Evolutionary conservation across 225 moss, liverwort and hornwort species (phyloP).

Genomic region (Marchantia paleacea): DNA sequence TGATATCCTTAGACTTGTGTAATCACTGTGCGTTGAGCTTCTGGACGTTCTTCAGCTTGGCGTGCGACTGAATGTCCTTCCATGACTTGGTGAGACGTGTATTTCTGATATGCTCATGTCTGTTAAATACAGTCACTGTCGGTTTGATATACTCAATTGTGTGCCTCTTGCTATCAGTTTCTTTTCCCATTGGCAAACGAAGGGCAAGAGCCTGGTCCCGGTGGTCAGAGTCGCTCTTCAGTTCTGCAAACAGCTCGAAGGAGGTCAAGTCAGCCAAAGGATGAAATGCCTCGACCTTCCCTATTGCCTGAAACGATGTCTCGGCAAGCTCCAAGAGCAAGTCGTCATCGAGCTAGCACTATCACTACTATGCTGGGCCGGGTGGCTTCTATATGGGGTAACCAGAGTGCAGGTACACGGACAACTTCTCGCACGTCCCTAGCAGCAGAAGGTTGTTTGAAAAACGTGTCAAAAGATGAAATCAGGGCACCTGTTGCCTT

Average conservation of each 20-base stretch:
- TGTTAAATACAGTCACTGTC: background rate
- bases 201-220: background rate
- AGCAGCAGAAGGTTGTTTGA: background rate
- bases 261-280: conserved; percentile 11
- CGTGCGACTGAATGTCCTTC: background rate
- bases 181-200: conserved; percentile 18
- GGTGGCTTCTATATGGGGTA: background rate
- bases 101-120: background rate
- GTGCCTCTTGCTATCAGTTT: conserved; percentile 17
- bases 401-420: background rate
- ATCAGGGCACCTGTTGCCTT: conserved; percentile 6
- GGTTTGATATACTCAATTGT: conserved; percentile 8
- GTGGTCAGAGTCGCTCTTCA: conserved; percentile 9
- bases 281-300: background rate
- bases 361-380: background rate
- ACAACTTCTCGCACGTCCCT: background rate
- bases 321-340: background rate
- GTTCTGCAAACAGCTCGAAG: conserved; percentile 9
- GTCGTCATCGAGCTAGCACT: background rate
- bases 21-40: background rate
- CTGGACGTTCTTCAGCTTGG: background rate
- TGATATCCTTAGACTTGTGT: background rate
- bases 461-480: background rate
- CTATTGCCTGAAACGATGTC: background rate
- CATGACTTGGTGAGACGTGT: background rate